Base-by-base conservation (phyloP, 2,329 filamentous ascomycete genomes). In the Spiromastix sp. region DNA sequence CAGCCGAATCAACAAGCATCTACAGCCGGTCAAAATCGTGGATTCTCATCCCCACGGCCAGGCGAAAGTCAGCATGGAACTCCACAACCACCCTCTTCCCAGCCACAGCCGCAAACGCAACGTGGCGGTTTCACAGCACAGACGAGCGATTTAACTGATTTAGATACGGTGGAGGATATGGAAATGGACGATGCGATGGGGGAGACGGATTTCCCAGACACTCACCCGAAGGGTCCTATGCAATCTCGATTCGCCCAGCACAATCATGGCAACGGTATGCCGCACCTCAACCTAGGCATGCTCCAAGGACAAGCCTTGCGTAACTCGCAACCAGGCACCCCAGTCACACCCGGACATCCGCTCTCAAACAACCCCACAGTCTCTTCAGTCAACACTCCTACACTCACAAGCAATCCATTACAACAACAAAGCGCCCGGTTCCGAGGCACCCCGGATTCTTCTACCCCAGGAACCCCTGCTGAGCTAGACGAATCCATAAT, bases 351-450 rank as follows among this genome's bases (percentile, higher is more conserved):
- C 30, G 78, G 72, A 48, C 68, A 70, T 26, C 56, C 61, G 32
- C 77, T 93, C 46, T 81, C 86, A 55, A 85, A 93, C 57, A 95
- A 95, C 57, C 89, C 89, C 11, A 95, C 87, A 1, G 89, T 96
- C 12, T 98, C 91, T 3, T 95, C 87, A 3, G 89, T 95, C 37
- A 96, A 95, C 58, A 96, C 89, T 0, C 89, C 89, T 1, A 93
- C 87, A 0, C 71, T 96, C 39, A 82, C 81, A 40, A 85, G 85
- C 1, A 80, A 86, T 45, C 79, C 83, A 21, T 67, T 78, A 42
- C 71, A 68, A 34, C 67, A 71, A 38, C 68, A 69, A 46, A 76
- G 63, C 58, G 67, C 59, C 46, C 70, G 65, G 60, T 71, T 63
- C 49, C 60, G 58, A 42, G 57, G 57, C 42, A 76, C 77, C 16